Evolutionary conservation across 305 asterid species (phyloP), one percentile per base, ranked within the genome.

Genomic region (Stenogyne calaminthoides): DNA sequence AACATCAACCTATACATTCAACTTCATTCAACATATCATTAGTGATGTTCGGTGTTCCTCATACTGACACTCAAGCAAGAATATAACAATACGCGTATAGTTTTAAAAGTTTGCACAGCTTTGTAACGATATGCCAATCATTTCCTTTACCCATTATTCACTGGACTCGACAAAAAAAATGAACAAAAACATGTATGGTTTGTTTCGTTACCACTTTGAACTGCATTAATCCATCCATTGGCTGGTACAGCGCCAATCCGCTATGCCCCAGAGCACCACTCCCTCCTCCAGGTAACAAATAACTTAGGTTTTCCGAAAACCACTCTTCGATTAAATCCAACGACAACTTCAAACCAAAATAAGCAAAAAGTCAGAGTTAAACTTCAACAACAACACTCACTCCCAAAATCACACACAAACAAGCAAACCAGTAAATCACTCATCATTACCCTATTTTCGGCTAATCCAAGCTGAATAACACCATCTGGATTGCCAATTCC

Each of bases 311-410:
- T 29, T 72, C 76, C 5, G 84, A 74, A 44, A 91, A 67, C 94
- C 98, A 89, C 36, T 81, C 85, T 81, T 85, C 96, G 54, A 89
- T 89, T 74, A 91, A 85, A 89, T 93, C 97, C 85, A 91, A 69
- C 15, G 96, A 81, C 73, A 93, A 81, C 98, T 91, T 73, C 73
- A 73, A 72, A 51, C 44, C 44, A 69, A 44, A 55, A 63, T 18
- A 15, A 71, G 19, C 8, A 42, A 46, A 22, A 25, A 25, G n/a
- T n/a, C n/a, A n/a, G 74, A 59, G 32, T 57, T 15, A 73, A 74
- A 64, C 18, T 47, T 67, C 39, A 64, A 70, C 61, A 32, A 72
- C 47, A 32, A 62, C 39, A 44, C 42, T 19, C 29, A 60, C 37
- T 9, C 36, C 72, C 40, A 62, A 61, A 68, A 9, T 9, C 39